Conservation (phyloP, 192 early-diverging fungal genomes). For the Backusella westeae region DNA sequence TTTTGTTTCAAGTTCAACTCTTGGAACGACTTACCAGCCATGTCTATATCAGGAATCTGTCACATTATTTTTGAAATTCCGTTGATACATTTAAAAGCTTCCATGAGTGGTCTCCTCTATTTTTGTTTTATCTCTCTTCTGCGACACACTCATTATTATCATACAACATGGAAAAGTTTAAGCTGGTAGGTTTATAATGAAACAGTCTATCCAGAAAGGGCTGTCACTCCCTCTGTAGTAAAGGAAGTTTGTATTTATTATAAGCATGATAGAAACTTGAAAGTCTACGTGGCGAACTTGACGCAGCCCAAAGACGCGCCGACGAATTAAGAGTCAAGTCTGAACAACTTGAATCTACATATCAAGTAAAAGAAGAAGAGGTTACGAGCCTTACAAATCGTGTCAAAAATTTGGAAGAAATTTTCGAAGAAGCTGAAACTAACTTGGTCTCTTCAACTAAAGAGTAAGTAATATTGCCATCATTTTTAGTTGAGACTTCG, state of each 20-base stretch:
- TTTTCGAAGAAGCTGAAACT: conserved; percentile 26
- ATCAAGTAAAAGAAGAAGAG: conserved; percentile 43
- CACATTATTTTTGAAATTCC: background rate
- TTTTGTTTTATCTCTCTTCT: background rate
- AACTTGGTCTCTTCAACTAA: conserved; percentile 25
- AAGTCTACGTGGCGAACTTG: conserved; percentile 60
- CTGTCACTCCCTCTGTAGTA: background rate
- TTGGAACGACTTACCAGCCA: background rate
- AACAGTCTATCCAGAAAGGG: background rate
- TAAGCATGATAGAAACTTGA: conserved; percentile 55
- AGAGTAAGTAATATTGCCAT: conserved; percentile 22
- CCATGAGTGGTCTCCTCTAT: background rate
- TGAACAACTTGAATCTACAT: conserved; percentile 45
- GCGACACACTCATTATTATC: background rate
- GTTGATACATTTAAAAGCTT: background rate
- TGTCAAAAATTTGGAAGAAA: conserved; percentile 33
- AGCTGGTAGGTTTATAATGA: background rate
- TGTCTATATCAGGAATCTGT: background rate
- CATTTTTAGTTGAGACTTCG: background rate
- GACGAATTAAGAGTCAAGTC: conserved; percentile 54
- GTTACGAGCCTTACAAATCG: conserved; percentile 27
- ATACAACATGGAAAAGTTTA: background rate
- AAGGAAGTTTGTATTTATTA: background rate
- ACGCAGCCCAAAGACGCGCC: conserved; percentile 57
- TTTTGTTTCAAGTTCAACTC: background rate